Evolutionary conservation across 345 rosid genomes (phyloP).

Genomic region (Populus ilicifolia): DNA sequence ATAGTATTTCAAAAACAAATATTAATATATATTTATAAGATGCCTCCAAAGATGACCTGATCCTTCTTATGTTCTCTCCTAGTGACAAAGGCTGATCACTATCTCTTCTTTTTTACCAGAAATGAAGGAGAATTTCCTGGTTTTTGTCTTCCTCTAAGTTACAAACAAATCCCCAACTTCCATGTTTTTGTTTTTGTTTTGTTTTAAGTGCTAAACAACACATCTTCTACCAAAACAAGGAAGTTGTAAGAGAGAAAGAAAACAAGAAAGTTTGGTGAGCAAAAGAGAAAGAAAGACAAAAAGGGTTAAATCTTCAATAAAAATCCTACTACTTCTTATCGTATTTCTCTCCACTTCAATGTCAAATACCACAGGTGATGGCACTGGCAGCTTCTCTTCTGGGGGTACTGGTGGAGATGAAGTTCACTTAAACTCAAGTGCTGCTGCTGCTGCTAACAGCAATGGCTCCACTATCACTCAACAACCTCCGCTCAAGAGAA

Average conservation of each 20-base stretch:
- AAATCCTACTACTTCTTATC: background rate
- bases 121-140: constrained; percentile 39
- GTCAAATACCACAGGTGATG: constrained; percentile 36
- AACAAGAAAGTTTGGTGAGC: constrained; percentile 23
- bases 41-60: constrained; percentile 20
- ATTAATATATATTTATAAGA: constrained; percentile 2
- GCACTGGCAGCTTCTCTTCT: constrained; percentile 30
- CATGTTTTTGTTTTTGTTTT: background rate
- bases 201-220: background rate
- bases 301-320: background rate
- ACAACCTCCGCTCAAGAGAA: constrained; percentile 28
- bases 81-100: constrained; percentile 5
- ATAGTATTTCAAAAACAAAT: background rate
- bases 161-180: constrained; percentile 21
- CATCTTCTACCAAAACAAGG: background rate
- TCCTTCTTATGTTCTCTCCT: background rate
- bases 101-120: constrained; percentile 10
- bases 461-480: constrained; percentile 27
- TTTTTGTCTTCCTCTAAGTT: constrained; percentile 32
- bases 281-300: constrained; percentile 21
- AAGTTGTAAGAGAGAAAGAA: constrained; percentile 8
- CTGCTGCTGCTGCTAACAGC: constrained; percentile 5
- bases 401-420: constrained; percentile 23
- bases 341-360: constrained; percentile 19
- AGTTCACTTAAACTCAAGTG: constrained; percentile 23